These are phyloP conservation scores for Rhizopogon rudus DNA, from an alignment of 768 basidiomycete species.

Conservation along the genomic window DNA sequence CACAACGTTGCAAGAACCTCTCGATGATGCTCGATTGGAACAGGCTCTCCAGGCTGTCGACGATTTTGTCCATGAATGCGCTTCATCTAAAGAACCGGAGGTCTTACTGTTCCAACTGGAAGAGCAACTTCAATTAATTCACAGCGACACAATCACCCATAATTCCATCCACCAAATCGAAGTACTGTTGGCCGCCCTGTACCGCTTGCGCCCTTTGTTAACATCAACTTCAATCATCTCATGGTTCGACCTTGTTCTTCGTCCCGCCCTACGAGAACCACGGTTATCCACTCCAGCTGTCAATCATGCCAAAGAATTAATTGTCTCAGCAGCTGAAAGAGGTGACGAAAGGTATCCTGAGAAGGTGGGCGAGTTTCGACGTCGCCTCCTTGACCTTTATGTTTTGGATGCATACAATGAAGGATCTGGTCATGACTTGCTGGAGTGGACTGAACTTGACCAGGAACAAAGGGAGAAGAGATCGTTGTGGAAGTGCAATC, in stretches of 20 bases:
- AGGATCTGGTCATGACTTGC: constrained; percentile 62
- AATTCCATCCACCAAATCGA: constrained; percentile 57
- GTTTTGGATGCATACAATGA: constrained; percentile 75
- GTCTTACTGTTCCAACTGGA: constrained; percentile 47
- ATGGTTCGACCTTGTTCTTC: constrained; percentile 80
- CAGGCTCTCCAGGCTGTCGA: constrained; percentile 49
- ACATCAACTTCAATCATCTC: constrained; percentile 63
- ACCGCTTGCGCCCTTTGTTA: constrained; percentile 56
- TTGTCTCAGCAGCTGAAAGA: constrained; percentile 54
- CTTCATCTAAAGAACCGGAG: constrained; percentile 42
- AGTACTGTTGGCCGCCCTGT: constrained; percentile 60
- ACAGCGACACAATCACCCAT: constrained; percentile 62
- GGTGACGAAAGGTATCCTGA: constrained; percentile 39
- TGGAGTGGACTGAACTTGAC: constrained; percentile 71
- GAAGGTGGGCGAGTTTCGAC: constrained; percentile 61
- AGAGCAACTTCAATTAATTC: constrained; percentile 60
- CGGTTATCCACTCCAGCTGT: constrained; percentile 54
- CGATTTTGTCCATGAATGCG: constrained; percentile 47
- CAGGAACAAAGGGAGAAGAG: constrained; percentile 54
- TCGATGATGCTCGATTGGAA: constrained; percentile 45
- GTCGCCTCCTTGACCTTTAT: constrained; percentile 68
- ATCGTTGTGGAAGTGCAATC: constrained; percentile 69
- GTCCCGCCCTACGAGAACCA: constrained; percentile 74
- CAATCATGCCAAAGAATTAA: constrained; percentile 66
- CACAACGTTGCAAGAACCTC: constrained; percentile 47